Evolutionary conservation across 1,284 basidiomycete species (phyloP).

Genomic region (Trichosporon sp.): DNA sequence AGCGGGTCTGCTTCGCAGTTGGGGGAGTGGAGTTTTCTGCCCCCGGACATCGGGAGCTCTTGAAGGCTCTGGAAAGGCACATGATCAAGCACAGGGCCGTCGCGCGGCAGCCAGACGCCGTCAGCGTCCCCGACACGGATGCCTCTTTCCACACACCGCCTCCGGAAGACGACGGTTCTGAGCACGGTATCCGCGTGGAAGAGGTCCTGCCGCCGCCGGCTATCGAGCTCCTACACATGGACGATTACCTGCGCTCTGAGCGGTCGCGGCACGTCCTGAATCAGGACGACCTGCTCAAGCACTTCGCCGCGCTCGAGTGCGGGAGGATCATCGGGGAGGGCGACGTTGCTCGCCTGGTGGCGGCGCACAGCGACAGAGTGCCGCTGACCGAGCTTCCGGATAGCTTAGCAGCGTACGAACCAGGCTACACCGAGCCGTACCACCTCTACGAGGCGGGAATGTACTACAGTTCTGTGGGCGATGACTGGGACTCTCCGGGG

Average conservation of each 20-base stretch:
- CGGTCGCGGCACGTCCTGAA: not conserved
- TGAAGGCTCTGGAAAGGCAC: not conserved
- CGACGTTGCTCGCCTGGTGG: too few relatives aligned
- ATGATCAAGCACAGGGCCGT: not conserved
- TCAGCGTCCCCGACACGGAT: not conserved
- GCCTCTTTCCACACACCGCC: too few relatives aligned
- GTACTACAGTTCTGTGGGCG: too few relatives aligned
- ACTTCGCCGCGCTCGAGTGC: not conserved
- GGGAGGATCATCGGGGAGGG: not conserved
- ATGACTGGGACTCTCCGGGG: too few relatives aligned
- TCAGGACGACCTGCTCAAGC: not conserved
- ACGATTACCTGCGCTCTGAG: not conserved
- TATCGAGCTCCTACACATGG: not conserved
- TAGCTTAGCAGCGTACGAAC: too few relatives aligned
- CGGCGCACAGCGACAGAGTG: not conserved
- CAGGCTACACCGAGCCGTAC: too few relatives aligned
- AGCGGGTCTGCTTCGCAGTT: not conserved
- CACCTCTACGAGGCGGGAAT: too few relatives aligned
- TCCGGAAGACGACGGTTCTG: too few relatives aligned
- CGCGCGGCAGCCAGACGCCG: not conserved
- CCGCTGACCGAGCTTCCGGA: too few relatives aligned
- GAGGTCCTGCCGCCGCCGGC: not conserved
- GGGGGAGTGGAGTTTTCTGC: not conserved
- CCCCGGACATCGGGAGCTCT: not conserved
- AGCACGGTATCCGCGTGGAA: not conserved